Evolutionary conservation across 2,329 filamentous ascomycete genomes (phyloP).

Genomic region (Fusarium heterosporum): DNA sequence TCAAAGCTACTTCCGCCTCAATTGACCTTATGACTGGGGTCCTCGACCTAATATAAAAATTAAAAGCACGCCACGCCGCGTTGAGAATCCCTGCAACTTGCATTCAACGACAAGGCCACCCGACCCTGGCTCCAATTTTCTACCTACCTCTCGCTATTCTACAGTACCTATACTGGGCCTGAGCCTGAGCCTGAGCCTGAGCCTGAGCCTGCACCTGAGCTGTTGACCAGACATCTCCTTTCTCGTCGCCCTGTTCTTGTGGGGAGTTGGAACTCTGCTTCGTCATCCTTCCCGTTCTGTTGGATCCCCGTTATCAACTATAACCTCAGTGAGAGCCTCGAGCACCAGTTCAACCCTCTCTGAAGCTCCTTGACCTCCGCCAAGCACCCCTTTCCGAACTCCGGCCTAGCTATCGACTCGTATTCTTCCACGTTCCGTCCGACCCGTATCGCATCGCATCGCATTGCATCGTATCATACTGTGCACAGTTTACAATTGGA

Average conservation of each 20-base stretch:
- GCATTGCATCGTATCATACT: conserved; percentile 5
- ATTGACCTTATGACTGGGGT: conserved; percentile 27
- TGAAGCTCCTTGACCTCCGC: conserved; percentile 20
- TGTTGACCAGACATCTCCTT: conserved; percentile 44
- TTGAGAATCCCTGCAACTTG: conserved; percentile 40
- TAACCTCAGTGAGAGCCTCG: conserved; percentile 15
- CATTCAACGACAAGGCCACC: conserved; percentile 44
- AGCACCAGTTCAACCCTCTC: conserved; percentile 13
- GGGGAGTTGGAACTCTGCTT: conserved; percentile 46
- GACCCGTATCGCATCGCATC: conserved; percentile 29
- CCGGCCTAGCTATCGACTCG: conserved; percentile 23
- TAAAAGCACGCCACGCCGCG: conserved; percentile 46
- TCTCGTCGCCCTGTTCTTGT: conserved; percentile 45
- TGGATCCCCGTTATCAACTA: conserved; percentile 32
- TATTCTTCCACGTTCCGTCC: conserved; percentile 15
- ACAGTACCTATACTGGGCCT: conserved; percentile 26
- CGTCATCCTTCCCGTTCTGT: conserved; percentile 42
- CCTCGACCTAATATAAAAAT: conserved; percentile 26
- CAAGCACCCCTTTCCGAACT: conserved; percentile 24
- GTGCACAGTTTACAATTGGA: conserved; percentile 24
- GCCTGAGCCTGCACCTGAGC: conserved; percentile 28
- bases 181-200: no score
- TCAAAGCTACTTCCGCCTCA: conserved; percentile 17
- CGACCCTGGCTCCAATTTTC: conserved; percentile 46
- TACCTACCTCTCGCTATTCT: conserved; percentile 40